These are phyloP conservation scores for Camelina laxa DNA, from an alignment of 345 rosid species.

Conservation along the genomic window DNA sequence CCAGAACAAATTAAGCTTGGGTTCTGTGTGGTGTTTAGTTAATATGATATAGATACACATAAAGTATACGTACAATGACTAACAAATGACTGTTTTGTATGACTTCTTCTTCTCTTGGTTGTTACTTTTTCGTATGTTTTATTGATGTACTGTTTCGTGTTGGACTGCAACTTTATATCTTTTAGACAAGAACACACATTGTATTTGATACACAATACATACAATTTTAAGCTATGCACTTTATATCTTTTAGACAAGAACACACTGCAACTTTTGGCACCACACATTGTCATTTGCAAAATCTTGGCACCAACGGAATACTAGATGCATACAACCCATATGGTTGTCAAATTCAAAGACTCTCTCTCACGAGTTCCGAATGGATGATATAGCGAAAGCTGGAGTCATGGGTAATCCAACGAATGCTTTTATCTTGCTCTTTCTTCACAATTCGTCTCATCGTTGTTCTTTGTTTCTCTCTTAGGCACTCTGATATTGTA, in stretches of 20 bases:
- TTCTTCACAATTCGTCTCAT: slow-evolving; percentile 51
- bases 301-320: slow-evolving; percentile 1
- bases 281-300: not conserved
- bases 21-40: slow-evolving; percentile 33
- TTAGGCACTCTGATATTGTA: slow-evolving; percentile 46
- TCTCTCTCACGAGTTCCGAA: slow-evolving; percentile 46
- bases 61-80: slow-evolving; percentile 19
- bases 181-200: not conserved
- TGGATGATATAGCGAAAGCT: slow-evolving; percentile 61
- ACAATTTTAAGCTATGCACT: not conserved
- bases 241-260: too few species aligned
- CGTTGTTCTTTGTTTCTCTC: slow-evolving; percentile 47
- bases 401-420: slow-evolving; percentile 64
- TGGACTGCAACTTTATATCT: not conserved
- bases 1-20: slow-evolving; percentile 20
- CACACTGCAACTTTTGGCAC: too few species aligned
- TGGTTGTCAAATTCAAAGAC: slow-evolving; percentile 8
- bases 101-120: not conserved
- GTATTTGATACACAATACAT: not conserved
- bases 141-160: not conserved
- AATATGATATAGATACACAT: slow-evolving; percentile 10
- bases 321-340: not conserved
- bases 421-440: slow-evolving; percentile 52
- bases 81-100: slow-evolving; percentile 11
- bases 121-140: not conserved